phyloP scores from a whole-genome alignment of 2,329 filamentous ascomycete genomes.

The Cercospora brassicicola region DNA sequence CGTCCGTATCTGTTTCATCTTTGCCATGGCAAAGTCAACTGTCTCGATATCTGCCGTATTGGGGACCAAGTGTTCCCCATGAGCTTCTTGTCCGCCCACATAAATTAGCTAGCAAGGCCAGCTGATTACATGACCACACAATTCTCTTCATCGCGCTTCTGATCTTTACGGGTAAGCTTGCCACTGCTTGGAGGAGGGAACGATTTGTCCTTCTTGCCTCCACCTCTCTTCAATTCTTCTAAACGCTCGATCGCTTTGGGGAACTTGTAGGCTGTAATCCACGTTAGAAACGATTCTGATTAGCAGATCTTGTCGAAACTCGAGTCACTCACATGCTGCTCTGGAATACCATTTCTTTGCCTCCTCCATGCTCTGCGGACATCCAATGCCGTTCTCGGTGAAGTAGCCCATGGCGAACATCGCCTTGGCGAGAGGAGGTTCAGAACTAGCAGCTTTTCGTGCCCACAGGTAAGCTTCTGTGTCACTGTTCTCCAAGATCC shows the following conservation, averaged over 20 bases:
- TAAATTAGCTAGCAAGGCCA: neutral
- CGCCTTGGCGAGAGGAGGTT: conserved; percentile 72
- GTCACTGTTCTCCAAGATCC: conserved; percentile 85
- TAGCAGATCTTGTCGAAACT: neutral
- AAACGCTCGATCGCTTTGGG: conserved; percentile 88
- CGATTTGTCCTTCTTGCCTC: conserved; percentile 55
- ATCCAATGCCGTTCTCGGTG: conserved; percentile 90
- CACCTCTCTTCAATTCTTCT: conserved; percentile 83
- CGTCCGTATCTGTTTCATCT: too few relatives aligned
- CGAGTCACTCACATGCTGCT: conserved; percentile 75
- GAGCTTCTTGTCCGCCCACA: neutral
- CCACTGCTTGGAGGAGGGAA: conserved; percentile 56
- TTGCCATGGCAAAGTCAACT: too few relatives aligned
- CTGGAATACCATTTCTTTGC: conserved; percentile 98
- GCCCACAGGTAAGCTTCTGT: conserved; percentile 98
- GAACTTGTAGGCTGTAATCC: conserved; percentile 76
- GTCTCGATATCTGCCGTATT: neutral
- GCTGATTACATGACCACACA: conserved; percentile 72
- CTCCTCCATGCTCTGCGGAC: conserved; percentile 82
- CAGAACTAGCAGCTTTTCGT: conserved; percentile 79
- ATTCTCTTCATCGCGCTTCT: conserved; percentile 83
- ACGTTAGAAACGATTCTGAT: conserved; percentile 13
- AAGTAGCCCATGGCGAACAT: conserved; percentile 99
- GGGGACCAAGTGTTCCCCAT: neutral
- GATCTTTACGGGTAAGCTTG: conserved; percentile 76